Evolutionary conservation across 176 grass and related monocot species (phyloP).

Genomic region (Cenchrus americanus): DNA sequence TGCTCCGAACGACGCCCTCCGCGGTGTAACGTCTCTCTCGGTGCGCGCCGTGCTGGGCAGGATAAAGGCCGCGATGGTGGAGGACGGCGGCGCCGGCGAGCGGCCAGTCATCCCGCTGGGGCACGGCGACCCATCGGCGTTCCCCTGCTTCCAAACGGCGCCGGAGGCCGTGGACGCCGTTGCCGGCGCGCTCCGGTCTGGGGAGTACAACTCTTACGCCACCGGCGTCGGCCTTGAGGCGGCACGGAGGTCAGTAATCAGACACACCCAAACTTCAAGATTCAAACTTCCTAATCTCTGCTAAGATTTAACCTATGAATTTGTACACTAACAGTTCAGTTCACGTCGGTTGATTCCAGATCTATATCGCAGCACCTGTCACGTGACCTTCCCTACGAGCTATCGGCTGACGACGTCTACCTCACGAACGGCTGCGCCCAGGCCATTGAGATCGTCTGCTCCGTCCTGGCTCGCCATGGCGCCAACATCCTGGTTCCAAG

Average conservation of each 20-base stretch:
- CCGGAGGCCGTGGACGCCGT: conserved; percentile 61
- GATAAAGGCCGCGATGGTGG: conserved; percentile 46
- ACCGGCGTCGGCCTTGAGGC: conserved; percentile 38
- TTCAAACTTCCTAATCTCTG: too few species aligned
- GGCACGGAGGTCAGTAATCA: conserved; percentile 26
- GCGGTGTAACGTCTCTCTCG: conserved; percentile 42
- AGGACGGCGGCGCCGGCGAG: neutral
- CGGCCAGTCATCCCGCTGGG: conserved; percentile 54
- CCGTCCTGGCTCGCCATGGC: conserved; percentile 54
- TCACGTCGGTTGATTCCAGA: conserved; percentile 31
- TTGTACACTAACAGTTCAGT: neutral
- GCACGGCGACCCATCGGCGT: conserved; percentile 65
- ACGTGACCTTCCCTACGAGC: conserved; percentile 47
- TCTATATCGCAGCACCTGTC: conserved; percentile 62
- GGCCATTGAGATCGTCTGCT: conserved; percentile 65
- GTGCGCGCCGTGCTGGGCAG: conserved; percentile 48
- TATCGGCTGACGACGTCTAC: conserved; percentile 58
- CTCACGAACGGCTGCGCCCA: conserved; percentile 66
- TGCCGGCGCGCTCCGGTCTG: conserved; percentile 42
- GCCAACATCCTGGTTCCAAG: conserved; percentile 73
- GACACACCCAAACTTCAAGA: too few species aligned
- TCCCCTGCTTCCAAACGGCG: conserved; percentile 62
- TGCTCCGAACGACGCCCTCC: conserved; percentile 28
- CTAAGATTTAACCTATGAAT: too few species aligned
- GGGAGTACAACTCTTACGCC: conserved; percentile 51